A percentile compares a stretch with the other conserved stretches of the same genome.
Evolutionary conservation across 1,284 basidiomycete genomes (phyloP).

Genomic region (Anthracocystis setariae): DNA sequence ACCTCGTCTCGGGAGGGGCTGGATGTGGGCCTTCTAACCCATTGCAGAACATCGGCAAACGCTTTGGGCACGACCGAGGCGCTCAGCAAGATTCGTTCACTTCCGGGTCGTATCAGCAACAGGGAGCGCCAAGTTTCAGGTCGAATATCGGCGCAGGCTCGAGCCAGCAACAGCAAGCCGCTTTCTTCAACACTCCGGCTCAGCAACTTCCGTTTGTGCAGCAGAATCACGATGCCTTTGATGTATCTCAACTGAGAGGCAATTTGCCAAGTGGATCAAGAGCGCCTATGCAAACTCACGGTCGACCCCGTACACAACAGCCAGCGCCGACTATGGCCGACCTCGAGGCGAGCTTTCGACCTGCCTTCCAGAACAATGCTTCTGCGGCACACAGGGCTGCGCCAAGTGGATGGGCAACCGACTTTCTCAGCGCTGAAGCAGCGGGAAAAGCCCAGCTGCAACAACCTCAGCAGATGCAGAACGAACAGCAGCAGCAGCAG

Average conservation of each 20-base stretch:
- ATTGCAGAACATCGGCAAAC: slow-evolving; percentile 63
- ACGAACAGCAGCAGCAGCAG: slow-evolving; percentile 11
- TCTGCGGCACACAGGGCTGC: slow-evolving; percentile 15
- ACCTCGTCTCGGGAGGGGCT: slow-evolving; percentile 61
- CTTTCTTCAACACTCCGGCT: slow-evolving; percentile 42
- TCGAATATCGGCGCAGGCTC: slow-evolving; percentile 16
- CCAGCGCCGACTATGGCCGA: slow-evolving; percentile 23
- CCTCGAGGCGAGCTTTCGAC: slow-evolving; percentile 49
- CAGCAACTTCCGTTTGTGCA: slow-evolving; percentile 17
- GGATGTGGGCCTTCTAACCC: slow-evolving; percentile 66
- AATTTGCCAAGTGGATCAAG: slow-evolving; percentile 42
- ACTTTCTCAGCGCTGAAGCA: slow-evolving; percentile 46
- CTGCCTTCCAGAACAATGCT: slow-evolving; percentile 20
- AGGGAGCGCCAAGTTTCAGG: slow-evolving; percentile 25
- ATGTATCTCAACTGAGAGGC: slow-evolving; percentile 52
- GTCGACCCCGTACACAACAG: slow-evolving; percentile 1
- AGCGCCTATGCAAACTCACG: slow-evolving; percentile 20
- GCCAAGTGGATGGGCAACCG: slow-evolving; percentile 50
- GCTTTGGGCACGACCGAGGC: slow-evolving; percentile 62
- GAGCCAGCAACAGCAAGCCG: slow-evolving; percentile 33
- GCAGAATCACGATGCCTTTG: slow-evolving; percentile 43
- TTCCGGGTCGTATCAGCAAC: slow-evolving; percentile 7
- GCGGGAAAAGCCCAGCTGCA: slow-evolving; percentile 15
- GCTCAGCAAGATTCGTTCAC: slow-evolving; percentile 54
- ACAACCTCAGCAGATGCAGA: slow-evolving; percentile 23